phyloP scores from a whole-genome alignment of 805 yeast species.

The Peterozyma toletana region DNA sequence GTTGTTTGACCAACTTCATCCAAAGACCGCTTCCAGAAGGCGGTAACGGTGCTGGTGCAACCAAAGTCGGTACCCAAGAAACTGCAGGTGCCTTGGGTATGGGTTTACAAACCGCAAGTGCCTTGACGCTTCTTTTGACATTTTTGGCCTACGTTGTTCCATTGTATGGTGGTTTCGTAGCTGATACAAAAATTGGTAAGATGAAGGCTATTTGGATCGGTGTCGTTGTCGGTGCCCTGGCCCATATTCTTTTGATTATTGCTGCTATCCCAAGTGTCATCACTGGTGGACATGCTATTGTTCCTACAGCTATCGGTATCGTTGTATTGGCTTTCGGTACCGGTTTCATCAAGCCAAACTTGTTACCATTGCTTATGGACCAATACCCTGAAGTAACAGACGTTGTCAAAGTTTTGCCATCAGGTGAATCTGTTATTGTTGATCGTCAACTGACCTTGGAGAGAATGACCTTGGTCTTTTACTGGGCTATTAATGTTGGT shows the following conservation, averaged over 20 bases:
- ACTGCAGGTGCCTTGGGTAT: slow-evolving; percentile 44
- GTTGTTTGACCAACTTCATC: slow-evolving; percentile 39
- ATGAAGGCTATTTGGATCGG: slow-evolving; percentile 43
- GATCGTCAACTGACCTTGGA: slow-evolving; percentile 36
- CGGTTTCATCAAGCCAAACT: slow-evolving; percentile 48
- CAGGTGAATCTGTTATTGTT: slow-evolving; percentile 61
- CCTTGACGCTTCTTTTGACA: slow-evolving; percentile 37
- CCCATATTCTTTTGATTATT: slow-evolving; percentile 40
- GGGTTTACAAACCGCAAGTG: slow-evolving; percentile 39
- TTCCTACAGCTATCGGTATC: slow-evolving; percentile 33
- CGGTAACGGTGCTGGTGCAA: slow-evolving; percentile 38
- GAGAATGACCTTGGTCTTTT: slow-evolving; percentile 34
- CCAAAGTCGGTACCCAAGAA: slow-evolving; percentile 21
- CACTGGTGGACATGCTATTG: slow-evolving; percentile 29
- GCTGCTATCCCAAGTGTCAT: slow-evolving; percentile 41
- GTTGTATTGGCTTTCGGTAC: slow-evolving; percentile 36
- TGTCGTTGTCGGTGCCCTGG: slow-evolving; percentile 35
- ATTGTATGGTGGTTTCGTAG: slow-evolving; percentile 43
- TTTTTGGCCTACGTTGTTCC: slow-evolving; percentile 45
- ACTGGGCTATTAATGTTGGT: slow-evolving; percentile 51
- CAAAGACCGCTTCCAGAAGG: slow-evolving; percentile 45
- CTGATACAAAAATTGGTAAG: slow-evolving; percentile 42
- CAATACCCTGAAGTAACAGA: slow-evolving; percentile 59
- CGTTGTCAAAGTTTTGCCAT: slow-evolving; percentile 45
- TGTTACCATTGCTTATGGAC: slow-evolving; percentile 44